phyloP scores from a whole-genome alignment of 2,329 filamentous ascomycete species.

The Chaetomium olivaceum region DNA sequence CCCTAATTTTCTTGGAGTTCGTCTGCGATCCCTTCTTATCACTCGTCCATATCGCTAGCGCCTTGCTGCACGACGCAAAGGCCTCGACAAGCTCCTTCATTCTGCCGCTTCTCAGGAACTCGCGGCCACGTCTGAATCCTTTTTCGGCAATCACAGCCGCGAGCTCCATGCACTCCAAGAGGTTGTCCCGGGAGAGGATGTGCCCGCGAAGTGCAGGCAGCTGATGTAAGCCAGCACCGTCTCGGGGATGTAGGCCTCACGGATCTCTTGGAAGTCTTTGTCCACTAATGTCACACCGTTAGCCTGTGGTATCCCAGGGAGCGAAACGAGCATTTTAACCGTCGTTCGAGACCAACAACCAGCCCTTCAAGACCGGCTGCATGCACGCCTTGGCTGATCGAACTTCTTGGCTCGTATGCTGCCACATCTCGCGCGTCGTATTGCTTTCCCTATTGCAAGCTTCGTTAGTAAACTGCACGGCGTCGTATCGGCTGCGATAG shows the following conservation, averaged over 20 bases:
- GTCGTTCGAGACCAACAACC: slow-evolving; percentile 58
- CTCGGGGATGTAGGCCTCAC: slow-evolving; percentile 81
- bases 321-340: slow-evolving; percentile 51
- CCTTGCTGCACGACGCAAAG: slow-evolving; percentile 76
- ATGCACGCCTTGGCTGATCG: slow-evolving; percentile 58
- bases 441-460: slow-evolving; percentile 36
- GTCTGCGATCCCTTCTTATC: slow-evolving; percentile 55
- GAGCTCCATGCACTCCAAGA: slow-evolving; percentile 85
- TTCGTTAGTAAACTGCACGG: slow-evolving; percentile 33
- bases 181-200: slow-evolving; percentile 71
- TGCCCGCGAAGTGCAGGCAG: slow-evolving; percentile 76
- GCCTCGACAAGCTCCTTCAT: slow-evolving; percentile 76
- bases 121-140: slow-evolving; percentile 65
- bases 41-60: slow-evolving; percentile 58
- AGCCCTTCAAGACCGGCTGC: slow-evolving; percentile 62
- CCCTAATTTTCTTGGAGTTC: slow-evolving; percentile 60
- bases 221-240: slow-evolving; percentile 80
- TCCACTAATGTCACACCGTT: slow-evolving; percentile 47
- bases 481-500: no score
- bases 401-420: slow-evolving; percentile 44
- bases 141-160: slow-evolving; percentile 72
- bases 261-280: slow-evolving; percentile 63
- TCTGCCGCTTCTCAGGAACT: slow-evolving; percentile 64
- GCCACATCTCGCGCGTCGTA: slow-evolving; percentile 35
- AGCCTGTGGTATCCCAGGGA: slow-evolving; percentile 1